Base-by-base conservation (phyloP, 73 alveolate species). In the Loxodes magnus region DNA sequence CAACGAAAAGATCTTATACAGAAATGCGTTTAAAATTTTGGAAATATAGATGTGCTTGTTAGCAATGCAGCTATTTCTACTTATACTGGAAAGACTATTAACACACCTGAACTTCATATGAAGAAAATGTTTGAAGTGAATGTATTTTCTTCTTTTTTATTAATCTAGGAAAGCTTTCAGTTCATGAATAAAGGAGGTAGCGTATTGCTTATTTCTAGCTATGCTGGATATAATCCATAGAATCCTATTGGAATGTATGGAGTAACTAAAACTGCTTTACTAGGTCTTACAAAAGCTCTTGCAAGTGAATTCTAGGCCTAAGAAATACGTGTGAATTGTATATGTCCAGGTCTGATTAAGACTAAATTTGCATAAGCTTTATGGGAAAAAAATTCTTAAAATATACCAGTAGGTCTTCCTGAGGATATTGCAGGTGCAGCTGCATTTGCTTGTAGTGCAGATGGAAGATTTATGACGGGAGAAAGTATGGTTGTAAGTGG, bases 291-390 rank as follows among this genome's bases (percentile, higher is more conserved):
- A 3, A 73, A 71, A 19, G 38, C 70, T 42, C 60, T 87, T 5
- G 46, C 81, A 7, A 43, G 42, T 30, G 95, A 82, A 26, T 41
- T 83, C 23, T 62, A 43, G 22, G 43, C 28, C 3, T 5, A 16
- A 55, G 82, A 70, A 5, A 73, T 87, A 26, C 71, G 97, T 35
- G 92, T 87, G n/a, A 87, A 87, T 41, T 74, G 88, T 12, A 39
- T 86, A 22, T 79, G 93, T 29, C 97, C 97, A 17, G 97, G 94
- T 10, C 66, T 87, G 35, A 79, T 87, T 39, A 77, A 71, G 64
- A 87, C 97, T 19, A 71, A 76, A 49, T 82, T 82, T 56, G 35
- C 81, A 16, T 56, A 50, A 30, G 75, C 78, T 6, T 34, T 69
- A 27, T 59, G 74, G 70, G 77, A 69, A 39, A 49, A 43, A 24